Conservation (phyloP, 257 asterid species). For the Echites panduratus region DNA sequence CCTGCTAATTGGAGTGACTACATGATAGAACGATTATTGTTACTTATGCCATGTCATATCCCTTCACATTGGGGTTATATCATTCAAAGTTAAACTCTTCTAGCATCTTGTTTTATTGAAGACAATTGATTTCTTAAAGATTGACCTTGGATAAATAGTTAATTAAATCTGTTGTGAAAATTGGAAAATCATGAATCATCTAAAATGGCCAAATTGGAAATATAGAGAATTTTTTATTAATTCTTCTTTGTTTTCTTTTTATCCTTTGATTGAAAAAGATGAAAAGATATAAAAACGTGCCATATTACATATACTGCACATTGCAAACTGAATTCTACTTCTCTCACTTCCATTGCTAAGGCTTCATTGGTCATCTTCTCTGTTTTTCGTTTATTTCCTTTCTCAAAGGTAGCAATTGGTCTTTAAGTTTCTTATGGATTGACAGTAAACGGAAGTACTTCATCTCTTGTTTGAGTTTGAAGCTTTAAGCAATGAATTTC, state of each 20-base stretch:
- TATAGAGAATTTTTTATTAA: background rate
- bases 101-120: background rate
- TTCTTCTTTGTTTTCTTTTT: background rate
- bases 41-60: background rate
- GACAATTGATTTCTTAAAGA: background rate
- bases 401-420: background rate
- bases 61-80: background rate
- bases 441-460: background rate
- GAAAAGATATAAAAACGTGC: background rate
- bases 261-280: background rate
- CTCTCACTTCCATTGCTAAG: background rate
- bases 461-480: background rate
- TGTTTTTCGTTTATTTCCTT: background rate
- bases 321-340: background rate
- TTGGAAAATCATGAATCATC: background rate
- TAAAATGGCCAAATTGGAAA: background rate
- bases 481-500: background rate
- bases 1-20: too few relatives aligned
- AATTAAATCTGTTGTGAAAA: background rate
- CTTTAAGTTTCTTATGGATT: background rate
- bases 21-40: background rate
- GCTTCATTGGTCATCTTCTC: background rate
- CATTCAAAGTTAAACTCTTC: background rate
- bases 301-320: background rate
- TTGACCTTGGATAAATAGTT: background rate